Conservation (phyloP, 2,329 filamentous ascomycete genomes). For the Lecanicillium sp. region DNA sequence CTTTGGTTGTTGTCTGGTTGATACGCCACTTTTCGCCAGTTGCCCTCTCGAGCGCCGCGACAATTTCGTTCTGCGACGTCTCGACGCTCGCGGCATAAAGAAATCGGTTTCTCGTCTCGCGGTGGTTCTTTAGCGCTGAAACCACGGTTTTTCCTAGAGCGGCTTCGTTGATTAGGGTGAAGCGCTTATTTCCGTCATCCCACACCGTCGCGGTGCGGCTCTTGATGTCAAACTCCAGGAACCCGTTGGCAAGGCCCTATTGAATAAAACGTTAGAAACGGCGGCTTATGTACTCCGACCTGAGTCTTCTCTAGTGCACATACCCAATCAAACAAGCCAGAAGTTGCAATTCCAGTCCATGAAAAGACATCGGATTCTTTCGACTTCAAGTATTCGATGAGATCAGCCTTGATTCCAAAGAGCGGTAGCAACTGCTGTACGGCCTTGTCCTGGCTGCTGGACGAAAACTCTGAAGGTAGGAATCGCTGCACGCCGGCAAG, state of each 20-base stretch:
- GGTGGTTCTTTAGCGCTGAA: conserved; percentile 34
- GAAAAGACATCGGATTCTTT: conserved; percentile 11
- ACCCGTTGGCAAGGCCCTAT: conserved; percentile 10
- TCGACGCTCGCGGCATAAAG: conserved; percentile 43
- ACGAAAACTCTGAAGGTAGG: conserved; percentile 43
- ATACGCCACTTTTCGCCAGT: conserved; percentile 10
- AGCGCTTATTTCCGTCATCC: conserved; percentile 10
- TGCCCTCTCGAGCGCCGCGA: conserved; percentile 10
- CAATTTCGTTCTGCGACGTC: conserved; percentile 34
- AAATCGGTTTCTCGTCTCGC: conserved; percentile 42
- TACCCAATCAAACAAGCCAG: conserved; percentile 19
- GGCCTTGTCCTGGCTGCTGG: conserved; percentile 19
- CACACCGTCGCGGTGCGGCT: conserved; percentile 10
- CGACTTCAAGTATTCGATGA: conserved; percentile 10
- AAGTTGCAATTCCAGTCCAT: conserved; percentile 22
- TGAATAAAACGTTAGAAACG: no score
- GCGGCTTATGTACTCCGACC: not conserved
- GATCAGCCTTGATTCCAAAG: conserved; percentile 13
- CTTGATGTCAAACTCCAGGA: conserved; percentile 10
- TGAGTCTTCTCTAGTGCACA: no score
- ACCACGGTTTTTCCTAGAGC: conserved; percentile 38
- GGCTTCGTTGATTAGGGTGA: conserved; percentile 12
- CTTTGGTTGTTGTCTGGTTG: conserved; percentile 8
- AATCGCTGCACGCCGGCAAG: conserved; percentile 46
- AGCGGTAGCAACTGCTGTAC: conserved; percentile 12